Percentiles rank a stretch among this genome's conserved stretches.
phyloP scores from a whole-genome alignment of 2,329 filamentous ascomycete species.

The Cordyceps farinosa region DNA sequence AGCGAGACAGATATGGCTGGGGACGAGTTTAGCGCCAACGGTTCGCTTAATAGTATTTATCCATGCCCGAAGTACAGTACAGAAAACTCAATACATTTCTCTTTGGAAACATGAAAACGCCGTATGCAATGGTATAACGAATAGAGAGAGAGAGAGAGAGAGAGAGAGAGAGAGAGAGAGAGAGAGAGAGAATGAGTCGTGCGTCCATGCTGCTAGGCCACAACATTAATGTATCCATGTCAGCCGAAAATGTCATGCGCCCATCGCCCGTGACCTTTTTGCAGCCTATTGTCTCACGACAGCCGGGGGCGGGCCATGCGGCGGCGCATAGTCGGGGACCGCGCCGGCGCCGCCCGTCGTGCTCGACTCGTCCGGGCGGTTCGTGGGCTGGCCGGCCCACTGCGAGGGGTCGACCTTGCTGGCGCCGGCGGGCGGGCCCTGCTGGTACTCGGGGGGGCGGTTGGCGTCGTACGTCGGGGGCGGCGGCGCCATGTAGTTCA shows the following conservation, averaged over 20 bases:
- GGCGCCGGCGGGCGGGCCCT: conserved; percentile 43
- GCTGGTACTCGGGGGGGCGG: conserved; percentile 52
- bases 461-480: conserved; percentile 58
- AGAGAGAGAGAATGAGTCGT: background rate
- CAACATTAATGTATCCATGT: background rate
- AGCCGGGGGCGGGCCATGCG: conserved; percentile 47
- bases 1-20: no score
- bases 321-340: conserved; percentile 35
- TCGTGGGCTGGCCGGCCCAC: conserved; percentile 29
- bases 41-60: background rate
- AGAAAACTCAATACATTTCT: background rate
- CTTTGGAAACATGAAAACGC: conserved; percentile 7
- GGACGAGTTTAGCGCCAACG: background rate
- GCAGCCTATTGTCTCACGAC: background rate
- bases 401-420: conserved; percentile 54
- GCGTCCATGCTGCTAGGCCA: background rate
- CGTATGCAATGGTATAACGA: conserved; percentile 9
- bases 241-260: background rate
- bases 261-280: background rate
- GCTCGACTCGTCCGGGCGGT: conserved; percentile 25
- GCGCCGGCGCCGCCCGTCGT: conserved; percentile 20
- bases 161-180: no score
- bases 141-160: background rate
- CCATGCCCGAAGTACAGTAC: background rate
- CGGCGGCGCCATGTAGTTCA: conserved; percentile 49